Percentiles rank a stretch among this genome's conserved stretches.
phyloP scores from a whole-genome alignment of 2,329 filamentous ascomycete genomes.

The Stachybotrys elegans region DNA sequence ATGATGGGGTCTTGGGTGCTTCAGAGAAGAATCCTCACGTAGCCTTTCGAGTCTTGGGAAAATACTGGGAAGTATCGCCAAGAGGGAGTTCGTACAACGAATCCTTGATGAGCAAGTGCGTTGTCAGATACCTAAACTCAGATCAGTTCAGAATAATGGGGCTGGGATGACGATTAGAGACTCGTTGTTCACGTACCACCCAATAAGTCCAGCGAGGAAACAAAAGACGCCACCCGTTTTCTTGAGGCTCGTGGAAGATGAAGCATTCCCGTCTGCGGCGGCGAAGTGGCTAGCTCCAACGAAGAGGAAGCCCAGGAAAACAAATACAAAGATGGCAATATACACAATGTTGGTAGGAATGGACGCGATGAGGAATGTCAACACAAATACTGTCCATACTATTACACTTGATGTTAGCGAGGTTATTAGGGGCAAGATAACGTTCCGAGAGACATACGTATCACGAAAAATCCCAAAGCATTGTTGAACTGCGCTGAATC shows the following conservation, averaged over 20 bases:
- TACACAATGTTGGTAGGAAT: constrained; percentile 17
- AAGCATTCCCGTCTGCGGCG: constrained; percentile 14
- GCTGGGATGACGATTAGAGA: neutral
- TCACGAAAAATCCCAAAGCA: constrained; percentile 19
- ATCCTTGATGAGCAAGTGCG: constrained; percentile 18
- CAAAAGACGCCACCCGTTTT: constrained; percentile 18
- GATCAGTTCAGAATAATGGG: neutral
- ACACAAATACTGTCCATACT: constrained; percentile 20
- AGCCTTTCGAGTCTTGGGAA: constrained; percentile 12
- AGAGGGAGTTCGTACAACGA: constrained; percentile 16
- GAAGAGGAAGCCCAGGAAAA: constrained; percentile 15
- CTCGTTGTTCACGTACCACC: constrained; percentile 13
- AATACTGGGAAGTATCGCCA: constrained; percentile 18
- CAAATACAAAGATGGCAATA: constrained; percentile 18
- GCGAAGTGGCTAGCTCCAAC: constrained; percentile 19
- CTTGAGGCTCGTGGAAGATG: constrained; percentile 11
- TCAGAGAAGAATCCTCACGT: neutral
- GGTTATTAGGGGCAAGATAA: neutral
- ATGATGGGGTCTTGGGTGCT: too few relatives aligned
- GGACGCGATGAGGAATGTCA: constrained; percentile 17
- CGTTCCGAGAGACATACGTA: constrained; percentile 8
- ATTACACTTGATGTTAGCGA: too few relatives aligned
- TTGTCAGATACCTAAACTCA: constrained; percentile 16
- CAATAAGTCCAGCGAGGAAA: constrained; percentile 19
- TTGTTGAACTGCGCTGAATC: constrained; percentile 17